Conservation (phyloP, 495 filamentous ascomycete genomes). For the Chaetomidium leptoderma region DNA sequence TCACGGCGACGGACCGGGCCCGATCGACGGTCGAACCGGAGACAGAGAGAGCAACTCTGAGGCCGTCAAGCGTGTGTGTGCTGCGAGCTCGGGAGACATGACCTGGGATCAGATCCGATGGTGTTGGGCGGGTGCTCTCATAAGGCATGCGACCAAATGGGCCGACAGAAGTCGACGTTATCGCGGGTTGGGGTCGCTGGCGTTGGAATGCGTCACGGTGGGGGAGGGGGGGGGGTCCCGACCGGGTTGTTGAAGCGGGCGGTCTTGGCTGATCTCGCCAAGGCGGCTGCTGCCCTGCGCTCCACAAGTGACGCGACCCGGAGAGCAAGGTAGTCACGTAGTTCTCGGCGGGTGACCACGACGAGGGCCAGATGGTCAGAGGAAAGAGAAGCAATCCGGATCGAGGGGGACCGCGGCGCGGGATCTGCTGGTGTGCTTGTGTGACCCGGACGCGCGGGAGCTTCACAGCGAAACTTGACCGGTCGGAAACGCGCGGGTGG, state of each 20-base stretch:
- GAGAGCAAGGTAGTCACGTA: neutral
- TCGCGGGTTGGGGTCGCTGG: neutral
- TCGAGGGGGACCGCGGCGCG: neutral
- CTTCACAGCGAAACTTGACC: neutral
- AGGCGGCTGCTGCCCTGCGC: slow-evolving; percentile 18
- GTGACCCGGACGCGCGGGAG: neutral
- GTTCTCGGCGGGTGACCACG: no score
- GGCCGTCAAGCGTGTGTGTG: slow-evolving; percentile 6
- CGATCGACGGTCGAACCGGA: neutral
- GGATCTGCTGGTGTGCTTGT: neutral
- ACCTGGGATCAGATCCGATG: slow-evolving; percentile 7
- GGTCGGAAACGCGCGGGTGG: neutral
- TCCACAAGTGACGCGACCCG: slow-evolving; percentile 6
- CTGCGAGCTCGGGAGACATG: slow-evolving; percentile 16
- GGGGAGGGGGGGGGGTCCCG: neutral
- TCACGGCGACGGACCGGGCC: neutral
- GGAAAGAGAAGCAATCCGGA: neutral
- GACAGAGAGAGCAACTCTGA: neutral
- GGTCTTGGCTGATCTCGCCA: slow-evolving; percentile 23
- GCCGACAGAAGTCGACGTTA: neutral
- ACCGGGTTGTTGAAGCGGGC: neutral
- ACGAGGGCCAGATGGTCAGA: neutral
- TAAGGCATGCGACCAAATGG: slow-evolving; percentile 5
- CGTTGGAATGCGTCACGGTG: neutral
- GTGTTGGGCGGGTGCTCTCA: slow-evolving; percentile 3